Percentiles rank a stretch among this genome's conserved stretches.
Conservation (phyloP, 225 moss, liverwort and hornwort genomes). For the Antitrichia curtipendula region DNA sequence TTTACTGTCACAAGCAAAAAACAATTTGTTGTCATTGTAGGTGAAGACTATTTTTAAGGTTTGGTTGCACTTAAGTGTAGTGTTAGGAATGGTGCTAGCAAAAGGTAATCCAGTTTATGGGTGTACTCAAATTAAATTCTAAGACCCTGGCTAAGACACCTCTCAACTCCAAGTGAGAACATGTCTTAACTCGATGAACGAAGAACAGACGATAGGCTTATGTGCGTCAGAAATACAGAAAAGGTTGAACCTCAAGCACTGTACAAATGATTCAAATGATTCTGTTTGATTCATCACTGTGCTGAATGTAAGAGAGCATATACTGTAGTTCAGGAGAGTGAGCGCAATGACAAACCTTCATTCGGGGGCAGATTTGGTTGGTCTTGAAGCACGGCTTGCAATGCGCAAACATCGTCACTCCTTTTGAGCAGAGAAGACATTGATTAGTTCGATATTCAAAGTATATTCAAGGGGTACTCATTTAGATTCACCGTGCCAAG, state of each 20-base stretch:
- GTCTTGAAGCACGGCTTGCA: constrained; percentile 27
- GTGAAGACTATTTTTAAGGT: background rate
- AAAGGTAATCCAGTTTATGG: background rate
- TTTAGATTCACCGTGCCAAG: background rate
- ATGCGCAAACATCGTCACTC: constrained; percentile 20
- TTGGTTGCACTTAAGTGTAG: background rate
- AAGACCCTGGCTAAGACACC: background rate
- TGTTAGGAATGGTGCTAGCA: too few species aligned
- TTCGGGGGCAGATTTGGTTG: constrained; percentile 36
- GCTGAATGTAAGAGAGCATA: background rate
- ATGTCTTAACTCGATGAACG: background rate
- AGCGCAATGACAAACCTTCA: constrained; percentile 16
- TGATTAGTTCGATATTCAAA: background rate
- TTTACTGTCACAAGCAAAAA: constrained; percentile 6
- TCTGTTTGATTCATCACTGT: background rate
- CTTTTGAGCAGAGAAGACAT: background rate
- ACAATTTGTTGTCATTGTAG: background rate
- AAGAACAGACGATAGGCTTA: background rate
- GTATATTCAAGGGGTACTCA: background rate
- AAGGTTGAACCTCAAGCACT: background rate
- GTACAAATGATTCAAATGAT: background rate
- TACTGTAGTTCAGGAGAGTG: background rate
- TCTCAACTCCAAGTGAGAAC: background rate
- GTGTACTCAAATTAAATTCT: background rate
- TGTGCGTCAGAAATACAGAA: background rate